Evolutionary conservation across 2,329 filamentous ascomycete genomes (phyloP), one percentile per base, ranked within the genome.

Genomic region (Calycina herbarum): DNA sequence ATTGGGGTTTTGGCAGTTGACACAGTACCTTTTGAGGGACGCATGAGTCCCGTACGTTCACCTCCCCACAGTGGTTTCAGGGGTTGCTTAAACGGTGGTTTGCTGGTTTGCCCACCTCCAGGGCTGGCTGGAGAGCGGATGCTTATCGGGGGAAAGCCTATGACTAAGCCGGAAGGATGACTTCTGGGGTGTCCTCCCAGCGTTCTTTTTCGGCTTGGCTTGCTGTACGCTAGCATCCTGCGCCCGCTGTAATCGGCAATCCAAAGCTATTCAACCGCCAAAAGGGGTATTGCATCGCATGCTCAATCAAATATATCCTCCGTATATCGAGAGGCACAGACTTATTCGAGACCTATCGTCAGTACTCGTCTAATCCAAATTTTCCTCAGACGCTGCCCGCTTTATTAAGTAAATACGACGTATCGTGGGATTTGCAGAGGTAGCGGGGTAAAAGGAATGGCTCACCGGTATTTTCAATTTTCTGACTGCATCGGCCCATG

Each of bases 11-110:
- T 54, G 20, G 48, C 48, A 54, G 48, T 54, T 54, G 48, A 54
- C 24, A 54, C 48, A 54, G n/a, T 54, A 24, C 20, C 48, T 27
- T 54, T 24, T 24, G 24, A 54, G 20, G 48, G 48, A 27, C 20
- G 48, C 48, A 54, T 54, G 20, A 54, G 48, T 51, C 20, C 20
- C 11, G 48, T 54, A 54, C 11, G 8, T 54, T 27, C 8, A 54
- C 20, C 48, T 27, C 48, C 48, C 48, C 48, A 54, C 48, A 54
- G 48, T 54, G 48, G 48, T 54, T 54, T 54, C 48, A 54, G 48
- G 48, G 48, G 48, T 54, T 54, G 38, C 45, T 51, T 13, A 24
- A 51, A 51, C 45, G 45, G 45, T 20, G 17, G 42, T 42, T 17
- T 42, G 5, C 15, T 13, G 13, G n/a, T 10, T 24, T n/a, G 11